Evolutionary conservation across 305 asterid genomes (phyloP).

Genomic region (Fraxinus sp.): DNA sequence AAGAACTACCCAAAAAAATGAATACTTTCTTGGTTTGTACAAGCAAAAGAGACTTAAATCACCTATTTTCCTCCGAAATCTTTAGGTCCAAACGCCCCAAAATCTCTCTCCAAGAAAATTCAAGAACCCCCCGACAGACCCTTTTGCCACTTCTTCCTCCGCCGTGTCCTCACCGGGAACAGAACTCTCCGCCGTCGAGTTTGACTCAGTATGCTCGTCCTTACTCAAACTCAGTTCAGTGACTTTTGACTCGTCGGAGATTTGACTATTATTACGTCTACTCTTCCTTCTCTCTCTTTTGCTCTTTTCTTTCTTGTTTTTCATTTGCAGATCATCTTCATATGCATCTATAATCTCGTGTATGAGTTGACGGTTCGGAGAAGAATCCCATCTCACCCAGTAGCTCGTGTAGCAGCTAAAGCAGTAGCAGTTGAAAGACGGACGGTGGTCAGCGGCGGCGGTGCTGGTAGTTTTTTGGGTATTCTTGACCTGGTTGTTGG

Average conservation of each 20-base stretch:
- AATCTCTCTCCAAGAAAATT: conserved; percentile 58
- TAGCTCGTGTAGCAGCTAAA: conserved; percentile 79
- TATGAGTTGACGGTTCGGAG: conserved; percentile 79
- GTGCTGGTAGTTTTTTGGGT: conserved; percentile 20
- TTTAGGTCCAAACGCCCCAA: conserved; percentile 68
- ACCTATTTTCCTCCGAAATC: conserved; percentile 8
- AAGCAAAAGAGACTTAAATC: conserved; percentile 25
- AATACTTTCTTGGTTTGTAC: conserved; percentile 25
- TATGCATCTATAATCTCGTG: conserved; percentile 81
- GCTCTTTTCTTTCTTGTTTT: conserved; percentile 41
- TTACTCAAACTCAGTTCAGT: conserved; percentile 26
- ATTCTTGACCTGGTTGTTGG: conserved; percentile 30
- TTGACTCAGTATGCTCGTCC: conserved; percentile 29
- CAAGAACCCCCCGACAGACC: conserved; percentile 61
- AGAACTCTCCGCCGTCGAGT: conserved; percentile 27
- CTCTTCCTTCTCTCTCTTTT: conserved; percentile 53
- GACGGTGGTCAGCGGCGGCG: conserved; percentile 33
- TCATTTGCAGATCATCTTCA: conserved; percentile 50
- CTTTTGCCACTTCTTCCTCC: conserved; percentile 38
- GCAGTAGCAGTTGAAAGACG: conserved; percentile 64
- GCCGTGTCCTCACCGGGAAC: conserved; percentile 20
- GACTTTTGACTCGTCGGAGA: conserved; percentile 34
- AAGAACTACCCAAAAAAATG: conserved; percentile 27
- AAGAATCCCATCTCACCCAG: conserved; percentile 83
- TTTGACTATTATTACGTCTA: conserved; percentile 10